phyloP scores from a whole-genome alignment of 1,139 yeast species.

The Geotrichum australiense region DNA sequence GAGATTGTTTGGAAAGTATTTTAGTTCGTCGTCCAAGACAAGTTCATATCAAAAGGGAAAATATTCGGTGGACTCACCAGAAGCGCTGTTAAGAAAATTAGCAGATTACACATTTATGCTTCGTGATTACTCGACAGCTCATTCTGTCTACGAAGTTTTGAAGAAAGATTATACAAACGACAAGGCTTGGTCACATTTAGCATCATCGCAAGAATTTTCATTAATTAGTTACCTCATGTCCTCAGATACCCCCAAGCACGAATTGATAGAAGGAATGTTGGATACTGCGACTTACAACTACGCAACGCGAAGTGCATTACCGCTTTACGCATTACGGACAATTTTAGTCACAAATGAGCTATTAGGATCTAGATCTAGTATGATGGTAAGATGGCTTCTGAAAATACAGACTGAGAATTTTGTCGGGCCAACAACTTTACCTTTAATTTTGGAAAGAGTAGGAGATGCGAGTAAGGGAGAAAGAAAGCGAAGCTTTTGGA shows the following conservation, averaged over 20 bases:
- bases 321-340: slow-evolving; percentile 52
- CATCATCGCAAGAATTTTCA: slow-evolving; percentile 84
- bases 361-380: slow-evolving; percentile 26
- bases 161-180: slow-evolving; percentile 73
- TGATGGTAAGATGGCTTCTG: neutral
- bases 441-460: slow-evolving; percentile 2
- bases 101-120: slow-evolving; percentile 93
- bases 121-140: slow-evolving; percentile 80
- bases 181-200: slow-evolving; percentile 77
- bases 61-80: slow-evolving; percentile 58
- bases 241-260: slow-evolving; percentile 44
- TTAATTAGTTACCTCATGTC: slow-evolving; percentile 65
- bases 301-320: slow-evolving; percentile 57
- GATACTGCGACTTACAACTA: slow-evolving; percentile 60
- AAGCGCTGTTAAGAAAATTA: slow-evolving; percentile 67
- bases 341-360: slow-evolving; percentile 40
- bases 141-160: slow-evolving; percentile 73
- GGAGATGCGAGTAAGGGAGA: slow-evolving; percentile 38
- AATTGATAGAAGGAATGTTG: slow-evolving; percentile 56
- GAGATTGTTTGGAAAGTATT: slow-evolving; percentile 59
- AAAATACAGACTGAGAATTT: neutral
- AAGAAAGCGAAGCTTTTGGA: slow-evolving; percentile 77
- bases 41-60: slow-evolving; percentile 44
- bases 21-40: slow-evolving; percentile 29
- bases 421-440: slow-evolving; percentile 1